Evolutionary conservation across 2,329 filamentous ascomycete species (phyloP), one percentile per base, ranked within the genome.

Genomic region (Drechslerella dactyloides): DNA sequence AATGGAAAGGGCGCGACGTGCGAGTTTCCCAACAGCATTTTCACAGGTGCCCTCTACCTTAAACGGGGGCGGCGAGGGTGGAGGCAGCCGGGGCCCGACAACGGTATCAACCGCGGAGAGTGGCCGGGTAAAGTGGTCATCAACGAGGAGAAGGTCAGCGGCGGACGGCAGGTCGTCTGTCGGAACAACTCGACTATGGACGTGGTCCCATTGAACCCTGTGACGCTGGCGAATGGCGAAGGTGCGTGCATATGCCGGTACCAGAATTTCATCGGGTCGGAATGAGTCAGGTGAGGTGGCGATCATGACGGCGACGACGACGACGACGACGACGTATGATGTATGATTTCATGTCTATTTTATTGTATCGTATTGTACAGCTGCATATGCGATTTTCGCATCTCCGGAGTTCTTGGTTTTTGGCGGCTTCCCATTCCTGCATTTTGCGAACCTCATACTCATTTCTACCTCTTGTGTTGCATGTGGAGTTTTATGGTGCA

Each of bases 221-320:
- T 64, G 13, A 70, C 59, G 3, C 1, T 35, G 2, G 48, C 17
- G 10, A 21, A 58, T 23, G 66, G 59, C 0, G n/a, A n/a, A 37
- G 66, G 66, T n/a, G 10, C 58, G 24, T 70, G 66, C n/a, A 30
- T 70, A n/a, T 70, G 66, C 40, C 24, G 59, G 19, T 70, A 70
- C 24, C 46, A 60, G n/a, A 70, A 60, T 30, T 46, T 64, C 23
- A 8, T 23, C 3, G 46, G 46, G 17, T 10, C 6, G 7, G 7
- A 3, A 13, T 51, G 17, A 8, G 11, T 51, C 8, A 8, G 27
- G 4, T 33, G 27, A 8, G 4, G 3, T 33, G 27, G 8, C 8
- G 27, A 33, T 33, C 8, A 33, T 33, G 8, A n/a, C n/a, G n/a
- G n/a, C n/a, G n/a, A n/a, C n/a, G n/a, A n/a, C n/a, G n/a, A n/a